A percentile compares a stretch with the other conserved stretches of the same genome.
Conservation (phyloP, 2,329 filamentous ascomycete genomes). For the Apiospora rasikravindrae region DNA sequence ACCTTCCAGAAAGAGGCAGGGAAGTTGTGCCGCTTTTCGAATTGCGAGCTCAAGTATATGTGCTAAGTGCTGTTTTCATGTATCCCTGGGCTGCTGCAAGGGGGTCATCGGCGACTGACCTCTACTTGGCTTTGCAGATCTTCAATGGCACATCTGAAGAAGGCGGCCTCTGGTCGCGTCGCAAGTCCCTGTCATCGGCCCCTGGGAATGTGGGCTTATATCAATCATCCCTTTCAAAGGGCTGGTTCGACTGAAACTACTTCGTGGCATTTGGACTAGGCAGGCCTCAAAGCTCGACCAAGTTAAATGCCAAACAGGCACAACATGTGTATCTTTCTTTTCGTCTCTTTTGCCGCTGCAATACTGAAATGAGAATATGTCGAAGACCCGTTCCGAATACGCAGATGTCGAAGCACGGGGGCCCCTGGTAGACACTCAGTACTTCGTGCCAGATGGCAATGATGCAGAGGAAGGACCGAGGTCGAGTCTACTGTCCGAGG, state of each 20-base stretch:
- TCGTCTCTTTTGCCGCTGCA: neutral
- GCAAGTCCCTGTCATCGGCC: neutral
- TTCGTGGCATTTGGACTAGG: neutral
- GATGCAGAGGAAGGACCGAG: neutral
- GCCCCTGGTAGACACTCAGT: neutral
- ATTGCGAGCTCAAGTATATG: neutral
- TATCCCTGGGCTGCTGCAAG: neutral
- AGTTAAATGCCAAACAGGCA: neutral
- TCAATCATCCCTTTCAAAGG: neutral
- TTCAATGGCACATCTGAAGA: neutral
- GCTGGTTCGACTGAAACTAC: neutral
- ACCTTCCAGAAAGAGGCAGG: neutral
- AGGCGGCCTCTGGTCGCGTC: neutral
- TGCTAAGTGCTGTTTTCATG: neutral
- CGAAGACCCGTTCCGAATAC: neutral
- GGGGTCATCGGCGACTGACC: neutral
- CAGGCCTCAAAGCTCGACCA: neutral
- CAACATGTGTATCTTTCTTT: neutral
- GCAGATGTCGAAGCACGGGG: neutral
- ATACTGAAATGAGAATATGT: neutral
- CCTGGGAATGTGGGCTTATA: conserved; percentile 5
- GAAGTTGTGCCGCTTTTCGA: neutral
- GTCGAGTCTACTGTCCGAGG: neutral
- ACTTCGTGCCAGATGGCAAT: neutral
- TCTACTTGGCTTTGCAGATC: neutral